These are phyloP conservation scores for Ustilago trichophora DNA, from an alignment of 1,284 basidiomycete genomes.

Conservation along the genomic window DNA sequence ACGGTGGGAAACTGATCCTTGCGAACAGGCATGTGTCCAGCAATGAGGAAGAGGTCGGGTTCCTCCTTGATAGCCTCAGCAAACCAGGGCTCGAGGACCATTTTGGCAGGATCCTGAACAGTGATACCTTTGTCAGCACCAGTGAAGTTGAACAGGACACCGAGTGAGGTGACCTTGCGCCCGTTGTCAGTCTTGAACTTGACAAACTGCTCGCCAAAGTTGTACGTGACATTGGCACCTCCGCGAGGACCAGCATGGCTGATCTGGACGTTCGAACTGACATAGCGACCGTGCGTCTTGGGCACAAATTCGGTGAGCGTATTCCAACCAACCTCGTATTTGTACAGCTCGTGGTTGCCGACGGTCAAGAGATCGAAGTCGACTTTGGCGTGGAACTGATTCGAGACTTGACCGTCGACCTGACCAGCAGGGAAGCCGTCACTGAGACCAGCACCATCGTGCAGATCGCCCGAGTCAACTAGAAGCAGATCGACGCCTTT, in stretches of 20 bases:
- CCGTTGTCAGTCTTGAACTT: constrained; percentile 49
- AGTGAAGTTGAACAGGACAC: constrained; percentile 59
- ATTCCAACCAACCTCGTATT: constrained; percentile 78
- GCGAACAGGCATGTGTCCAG: constrained; percentile 62
- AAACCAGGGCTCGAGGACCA: constrained; percentile 62
- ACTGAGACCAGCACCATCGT: constrained; percentile 62
- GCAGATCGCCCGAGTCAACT: constrained; percentile 61
- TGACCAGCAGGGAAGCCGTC: constrained; percentile 52
- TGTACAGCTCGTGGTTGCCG: constrained; percentile 88
- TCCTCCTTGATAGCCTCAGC: constrained; percentile 46
- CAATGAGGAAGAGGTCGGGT: constrained; percentile 59
- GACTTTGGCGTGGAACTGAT: constrained; percentile 72
- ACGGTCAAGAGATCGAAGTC: constrained; percentile 84
- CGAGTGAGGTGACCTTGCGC: constrained; percentile 42
- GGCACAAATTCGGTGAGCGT: constrained; percentile 82
- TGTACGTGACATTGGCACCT: constrained; percentile 33
- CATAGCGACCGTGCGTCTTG: constrained; percentile 40
- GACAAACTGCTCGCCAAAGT: constrained; percentile 49
- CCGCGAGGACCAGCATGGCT: constrained; percentile 31
- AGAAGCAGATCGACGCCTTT: constrained; percentile 61
- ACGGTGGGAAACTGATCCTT: constrained; percentile 53
- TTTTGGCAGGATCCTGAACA: constrained; percentile 51
- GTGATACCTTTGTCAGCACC: constrained; percentile 53
- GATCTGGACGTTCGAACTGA: constrained; percentile 55
- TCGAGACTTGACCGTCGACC: constrained; percentile 56